Base-by-base conservation (phyloP, 305 asterid species). In the Fraxinus ornus region DNA sequence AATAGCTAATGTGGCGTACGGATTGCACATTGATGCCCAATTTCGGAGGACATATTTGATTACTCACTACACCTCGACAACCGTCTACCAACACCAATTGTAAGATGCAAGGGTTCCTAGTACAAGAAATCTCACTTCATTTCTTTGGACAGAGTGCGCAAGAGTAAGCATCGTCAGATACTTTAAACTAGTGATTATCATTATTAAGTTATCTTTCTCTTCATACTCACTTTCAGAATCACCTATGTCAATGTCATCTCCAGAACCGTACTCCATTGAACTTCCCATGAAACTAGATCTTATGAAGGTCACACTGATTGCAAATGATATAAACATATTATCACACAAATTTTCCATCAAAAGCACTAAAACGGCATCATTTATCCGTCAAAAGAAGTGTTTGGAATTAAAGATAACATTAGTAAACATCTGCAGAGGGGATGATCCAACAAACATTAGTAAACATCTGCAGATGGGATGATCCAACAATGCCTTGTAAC, bases 111-210 rank as follows among this genome's bases (percentile, higher is more conserved):
- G 85, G 92, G 89, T 7, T 92, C 95, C 44, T 84, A 89, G 44
- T 76, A 88, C 77, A 41, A 80, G 83, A 80, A 88, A 75, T 85
- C 90, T 9, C 84, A 79, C 86, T 88, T 93, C 83, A 88, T 73
- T 89, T 91, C 77, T 87, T 87, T 8, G 93, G 87, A 86, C 98
- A 95, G 85, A 47, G 92, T 24, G 98, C 93, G 87, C 98, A 93
- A 17, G 85, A 72, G 78, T 86, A 94, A 28, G 85, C 85, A 35
- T 85, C 81, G 60, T 88, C 90, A 13, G 95, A 91, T 81, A 85
- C 44, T 79, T 84, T 94, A 52, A 90, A 86, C 88, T 85, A 62
- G 86, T 84, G 87, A 32, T 85, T 90, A 71, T 97, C 95, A 44
- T 82, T 89, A 90, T 90, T 89, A 77, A 90, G 79, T 77, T 86